Conservation (phyloP, 805 yeast genomes). For the Hanseniaspora lachancei region DNA sequence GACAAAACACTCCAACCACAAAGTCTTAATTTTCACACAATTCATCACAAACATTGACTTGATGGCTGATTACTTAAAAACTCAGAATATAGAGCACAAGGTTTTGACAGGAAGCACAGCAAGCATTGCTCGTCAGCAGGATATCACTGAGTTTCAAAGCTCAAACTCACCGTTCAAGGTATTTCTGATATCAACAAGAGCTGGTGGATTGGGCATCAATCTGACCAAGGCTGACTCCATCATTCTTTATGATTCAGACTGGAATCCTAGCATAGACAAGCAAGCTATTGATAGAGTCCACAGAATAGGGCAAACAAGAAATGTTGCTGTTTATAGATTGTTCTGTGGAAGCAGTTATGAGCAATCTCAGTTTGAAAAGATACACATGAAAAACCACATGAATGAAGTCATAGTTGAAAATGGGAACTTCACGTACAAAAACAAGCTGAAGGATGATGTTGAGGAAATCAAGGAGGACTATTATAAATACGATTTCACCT, state of each 20-base stretch:
- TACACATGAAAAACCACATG: conserved; percentile 64
- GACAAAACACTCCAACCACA: conserved; percentile 43
- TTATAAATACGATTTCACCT: conserved; percentile 29
- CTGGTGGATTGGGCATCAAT: conserved; percentile 91
- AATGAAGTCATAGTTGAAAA: conserved; percentile 62
- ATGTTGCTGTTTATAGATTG: conserved; percentile 70
- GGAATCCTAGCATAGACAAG: conserved; percentile 94
- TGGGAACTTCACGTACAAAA: conserved; percentile 42
- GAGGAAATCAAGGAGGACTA: conserved; percentile 24
- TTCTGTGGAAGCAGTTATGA: conserved; percentile 71
- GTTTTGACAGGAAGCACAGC: conserved; percentile 67
- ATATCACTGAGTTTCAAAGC: conserved; percentile 36
- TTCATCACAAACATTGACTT: conserved; percentile 75
- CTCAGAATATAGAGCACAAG: conserved; percentile 34
- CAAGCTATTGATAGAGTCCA: conserved; percentile 96
- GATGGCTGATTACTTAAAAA: conserved; percentile 57
- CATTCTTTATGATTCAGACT: conserved; percentile 78
- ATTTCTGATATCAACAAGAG: conserved; percentile 75
- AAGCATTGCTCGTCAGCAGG: conserved; percentile 51
- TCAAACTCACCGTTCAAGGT: conserved; percentile 28
- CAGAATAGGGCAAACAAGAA: conserved; percentile 77
- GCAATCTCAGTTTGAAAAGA: conserved; percentile 63
- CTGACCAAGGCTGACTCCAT: conserved; percentile 81
- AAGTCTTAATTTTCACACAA: conserved; percentile 73
- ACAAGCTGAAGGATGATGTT: conserved; percentile 24